Evolutionary conservation across 371 early-diverging fungal species (phyloP).

Genomic region (Saksenaea oblongispora): DNA sequence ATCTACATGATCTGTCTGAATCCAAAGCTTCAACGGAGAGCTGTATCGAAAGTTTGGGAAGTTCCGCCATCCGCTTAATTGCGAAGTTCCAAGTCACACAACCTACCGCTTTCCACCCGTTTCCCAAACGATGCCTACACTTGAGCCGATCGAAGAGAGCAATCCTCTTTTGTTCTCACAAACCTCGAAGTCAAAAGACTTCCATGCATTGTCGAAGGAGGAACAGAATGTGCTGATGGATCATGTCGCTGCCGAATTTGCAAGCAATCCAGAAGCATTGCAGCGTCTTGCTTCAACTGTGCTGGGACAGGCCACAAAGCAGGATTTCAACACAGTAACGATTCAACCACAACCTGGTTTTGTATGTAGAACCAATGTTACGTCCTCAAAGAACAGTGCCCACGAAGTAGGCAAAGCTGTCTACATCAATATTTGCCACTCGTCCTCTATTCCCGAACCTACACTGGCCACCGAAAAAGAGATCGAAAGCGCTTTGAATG

Average conservation of each 20-base stretch:
- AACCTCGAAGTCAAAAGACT: background rate
- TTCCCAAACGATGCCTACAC: constrained; percentile 15
- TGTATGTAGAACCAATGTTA: constrained; percentile 59
- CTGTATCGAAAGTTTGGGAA: too few species aligned
- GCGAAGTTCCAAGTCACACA: background rate
- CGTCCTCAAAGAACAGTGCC: constrained; percentile 15
- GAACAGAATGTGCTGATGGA: constrained; percentile 33
- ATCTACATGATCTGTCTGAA: too few species aligned
- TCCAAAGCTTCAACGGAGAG: too few species aligned
- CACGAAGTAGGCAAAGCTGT: constrained; percentile 31
- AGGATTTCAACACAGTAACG: constrained; percentile 25
- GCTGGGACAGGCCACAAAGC: constrained; percentile 9
- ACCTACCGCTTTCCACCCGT: background rate
- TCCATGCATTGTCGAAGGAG: constrained; percentile 26
- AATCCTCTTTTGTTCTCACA: constrained; percentile 8
- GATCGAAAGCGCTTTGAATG: constrained; percentile 63
- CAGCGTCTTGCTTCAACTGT: constrained; percentile 23
- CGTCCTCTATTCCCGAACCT: constrained; percentile 64
- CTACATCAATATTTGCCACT: constrained; percentile 76
- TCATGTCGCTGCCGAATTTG: constrained; percentile 30
- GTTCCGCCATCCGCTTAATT: background rate
- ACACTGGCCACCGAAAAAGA: constrained; percentile 56
- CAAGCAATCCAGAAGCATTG: constrained; percentile 30
- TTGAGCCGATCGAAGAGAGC: constrained; percentile 21
- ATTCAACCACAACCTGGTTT: constrained; percentile 61